Conservation (phyloP, 371 early-diverging fungal genomes). For the Mortierella sp. region DNA sequence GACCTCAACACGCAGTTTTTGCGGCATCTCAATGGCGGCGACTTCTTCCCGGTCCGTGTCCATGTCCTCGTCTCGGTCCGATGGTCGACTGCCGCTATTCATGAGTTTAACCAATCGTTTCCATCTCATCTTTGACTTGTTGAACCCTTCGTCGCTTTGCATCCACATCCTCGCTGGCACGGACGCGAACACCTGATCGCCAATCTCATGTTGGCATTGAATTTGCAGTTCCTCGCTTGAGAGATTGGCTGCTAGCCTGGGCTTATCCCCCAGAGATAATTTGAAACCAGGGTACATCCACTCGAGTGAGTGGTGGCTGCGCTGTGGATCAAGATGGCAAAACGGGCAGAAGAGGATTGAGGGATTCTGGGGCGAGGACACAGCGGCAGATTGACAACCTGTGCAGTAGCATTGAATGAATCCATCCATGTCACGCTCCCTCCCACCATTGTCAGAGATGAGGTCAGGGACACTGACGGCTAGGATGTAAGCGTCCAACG, state of each 20-base stretch:
- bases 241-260: conserved; percentile 12
- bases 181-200: conserved; percentile 22
- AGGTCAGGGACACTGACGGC: conserved; percentile 18
- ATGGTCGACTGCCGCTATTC: neutral
- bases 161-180: conserved; percentile 30
- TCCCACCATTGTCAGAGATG: neutral
- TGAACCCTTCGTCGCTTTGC: conserved; percentile 23
- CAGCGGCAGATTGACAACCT: conserved; percentile 13
- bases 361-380: conserved; percentile 26
- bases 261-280: conserved; percentile 17
- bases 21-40: too few species aligned
- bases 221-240: conserved; percentile 17
- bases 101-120: conserved; percentile 3
- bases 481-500: conserved; percentile 10
- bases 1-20: conserved; percentile 8
- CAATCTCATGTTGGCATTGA: conserved; percentile 19
- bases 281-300: conserved; percentile 33
- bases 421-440: conserved; percentile 8
- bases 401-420: conserved; percentile 31
- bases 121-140: conserved; percentile 10
- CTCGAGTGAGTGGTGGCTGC: conserved; percentile 7
- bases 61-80: neutral
- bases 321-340: conserved; percentile 29
- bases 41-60: neutral
- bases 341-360: conserved; percentile 23